Evolutionary conservation across 345 rosid species (phyloP).

Genomic region (Clarkia xantiana): DNA sequence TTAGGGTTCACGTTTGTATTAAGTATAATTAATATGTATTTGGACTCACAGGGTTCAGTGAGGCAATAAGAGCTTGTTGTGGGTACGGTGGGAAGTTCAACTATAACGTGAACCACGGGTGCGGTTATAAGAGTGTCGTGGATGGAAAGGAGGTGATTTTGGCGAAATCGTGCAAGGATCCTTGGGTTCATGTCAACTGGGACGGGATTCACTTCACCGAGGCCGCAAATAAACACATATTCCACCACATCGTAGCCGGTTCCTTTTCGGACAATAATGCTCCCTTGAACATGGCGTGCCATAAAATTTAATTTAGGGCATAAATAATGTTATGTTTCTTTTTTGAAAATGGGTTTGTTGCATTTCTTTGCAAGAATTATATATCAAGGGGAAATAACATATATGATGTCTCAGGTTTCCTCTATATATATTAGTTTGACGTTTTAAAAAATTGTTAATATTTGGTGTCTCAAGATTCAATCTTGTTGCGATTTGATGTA

Average conservation of each 20-base stretch:
- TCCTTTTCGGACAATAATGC: constrained; percentile 24
- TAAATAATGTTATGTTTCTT: no score
- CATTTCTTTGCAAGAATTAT: no score
- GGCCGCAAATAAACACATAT: constrained; percentile 26
- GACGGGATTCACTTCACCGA: constrained; percentile 38
- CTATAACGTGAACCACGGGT: constrained; percentile 29
- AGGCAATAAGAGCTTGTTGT: constrained; percentile 51
- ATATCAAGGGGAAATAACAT: no score
- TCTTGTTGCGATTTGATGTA: no score
- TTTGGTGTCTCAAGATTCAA: no score
- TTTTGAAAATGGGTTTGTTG: no score
- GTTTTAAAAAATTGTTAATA: no score
- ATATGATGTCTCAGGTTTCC: no score
- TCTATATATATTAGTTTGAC: no score
- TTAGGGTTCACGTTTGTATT: no score
- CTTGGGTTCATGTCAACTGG: constrained; percentile 21
- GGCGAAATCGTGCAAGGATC: constrained; percentile 34
- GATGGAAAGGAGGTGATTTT: constrained; percentile 31
- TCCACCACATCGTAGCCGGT: constrained; percentile 18
- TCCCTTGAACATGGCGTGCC: constrained; percentile 33
- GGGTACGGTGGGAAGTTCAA: constrained; percentile 79
- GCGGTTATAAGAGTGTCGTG: constrained; percentile 30
- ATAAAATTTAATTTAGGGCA: neutral
- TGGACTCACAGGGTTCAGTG: constrained; percentile 54
- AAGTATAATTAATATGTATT: no score